Evolutionary conservation across 441 rosid species (phyloP), one percentile per base, ranked within the genome.

Genomic region (Populus hybrid): DNA sequence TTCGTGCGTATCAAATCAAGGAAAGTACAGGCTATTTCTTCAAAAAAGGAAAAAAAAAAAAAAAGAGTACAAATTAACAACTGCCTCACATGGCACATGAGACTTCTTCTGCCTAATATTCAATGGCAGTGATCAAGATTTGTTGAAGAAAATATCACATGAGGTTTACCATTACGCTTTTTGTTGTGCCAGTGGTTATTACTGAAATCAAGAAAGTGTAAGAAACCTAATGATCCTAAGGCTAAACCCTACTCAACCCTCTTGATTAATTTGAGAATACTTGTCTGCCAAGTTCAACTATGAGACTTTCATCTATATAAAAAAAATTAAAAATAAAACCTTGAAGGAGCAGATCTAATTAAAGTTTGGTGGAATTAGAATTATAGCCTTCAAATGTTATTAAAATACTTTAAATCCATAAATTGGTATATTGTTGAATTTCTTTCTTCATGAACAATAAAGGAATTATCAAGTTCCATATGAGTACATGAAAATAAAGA

Each of bases 351-450:
- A 6, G 61, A 53, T 53, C 61, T 53, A 6, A 53, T 53, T 6
- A 18, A 53, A 53, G 21, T 18, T 18, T 53, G 21, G 61, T 53
- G n/a, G 61, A 18, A 18, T 18, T 53, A 18, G 21, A 53, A 16
- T 16, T 18, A 53, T 53, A 29, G 31, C 31, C 31, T 29, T 29
- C 31, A 29, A 29, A 29, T 69, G 6, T 33, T 16, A 7, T 28
- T 33, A 33, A 71, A 42, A 42, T 14, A 45, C 26, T 6, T 28
- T 12, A 72, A 42, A 59, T 31, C 56, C 38, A 16, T 66, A 59
- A 71, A 63, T 66, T 38, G 38, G 23, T 29, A 29, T 21, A 7
- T 75, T 50, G 65, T 38, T 78, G 72, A 68, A 75, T 75, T 64
- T 23, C 24, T 69, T 33, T 64, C 2, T 24, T 8, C 31, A 29